Base-by-base conservation (phyloP, 148 eudicot genomes). In the Vaccinium corymbosum region DNA sequence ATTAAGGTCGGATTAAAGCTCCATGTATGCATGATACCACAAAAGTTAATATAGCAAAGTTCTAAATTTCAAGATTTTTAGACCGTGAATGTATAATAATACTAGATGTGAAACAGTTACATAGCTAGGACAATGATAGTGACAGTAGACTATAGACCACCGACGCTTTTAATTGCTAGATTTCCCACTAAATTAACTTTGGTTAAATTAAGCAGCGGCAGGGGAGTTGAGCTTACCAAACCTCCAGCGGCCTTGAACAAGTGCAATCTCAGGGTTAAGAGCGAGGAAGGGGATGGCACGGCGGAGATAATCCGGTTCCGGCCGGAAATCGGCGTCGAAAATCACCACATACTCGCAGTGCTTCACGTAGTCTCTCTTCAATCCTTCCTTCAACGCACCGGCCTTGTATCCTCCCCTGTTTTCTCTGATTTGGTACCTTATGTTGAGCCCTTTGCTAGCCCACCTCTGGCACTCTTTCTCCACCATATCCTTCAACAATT, bases 291-390 rank as follows among this genome's bases (percentile, higher is more conserved):
- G 98, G 22, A 93, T 84, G 4, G 93, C 86, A 14, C 87, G 89
- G 87, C 90, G 86, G 4, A 94, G 92, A 61, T 86, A 94, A 82
- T 94, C 98, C 55, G 93, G 87, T 83, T 92, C 92, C 17, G 95
- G 95, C 78, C 93, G 95, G 22, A 94, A 94, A 85, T 94, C 98
- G 2, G 98, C 98, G 78, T 94, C 95, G 52, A 94, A 93, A 1
- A 94, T 94, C 17, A 90, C 93, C 9, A 94, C 94, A 79, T 86
- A 92, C n/a, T 85, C 87, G 27, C 87, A 85, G 16, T 62, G 42
- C 59, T 81, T 85, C n/a, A 73, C 84, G 70, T 85, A 85, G 11
- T 85, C 87, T 11, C 53, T 74, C 81, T 85, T 81, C 84, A 85
- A 20, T 8, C 87, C 87, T 52, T 85, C 87, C 70, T 85, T 85